phyloP scores from a whole-genome alignment of 305 asterid genomes.

The Fraxinus baroniana region DNA sequence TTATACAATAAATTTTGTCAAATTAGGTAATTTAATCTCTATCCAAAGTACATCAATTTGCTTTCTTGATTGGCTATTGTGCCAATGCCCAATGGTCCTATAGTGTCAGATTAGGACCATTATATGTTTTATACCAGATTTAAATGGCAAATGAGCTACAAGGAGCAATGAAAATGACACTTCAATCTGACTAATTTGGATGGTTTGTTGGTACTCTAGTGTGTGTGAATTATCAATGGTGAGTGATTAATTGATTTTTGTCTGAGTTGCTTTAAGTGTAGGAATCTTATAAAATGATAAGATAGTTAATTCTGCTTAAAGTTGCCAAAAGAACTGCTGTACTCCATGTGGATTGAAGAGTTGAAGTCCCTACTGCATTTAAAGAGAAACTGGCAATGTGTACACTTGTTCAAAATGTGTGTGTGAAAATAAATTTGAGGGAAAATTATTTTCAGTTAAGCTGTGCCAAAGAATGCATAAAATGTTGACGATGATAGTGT shows the following conservation, averaged over 20 bases:
- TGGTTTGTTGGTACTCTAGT: not conserved
- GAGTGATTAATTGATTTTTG: not conserved
- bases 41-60: not conserved
- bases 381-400: not conserved
- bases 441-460: not conserved
- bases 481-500: not conserved
- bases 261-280: not conserved
- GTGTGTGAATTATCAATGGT: not conserved
- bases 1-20: not conserved
- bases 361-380: constrained; percentile 2
- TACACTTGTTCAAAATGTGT: not conserved
- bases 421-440: not conserved
- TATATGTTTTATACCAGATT: not conserved
- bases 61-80: not conserved
- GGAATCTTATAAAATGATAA: constrained; percentile 7
- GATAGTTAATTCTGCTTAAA: not conserved
- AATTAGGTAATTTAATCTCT: not conserved
- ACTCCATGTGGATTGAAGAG: constrained; percentile 1
- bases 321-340: not conserved
- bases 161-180: constrained; percentile 1
- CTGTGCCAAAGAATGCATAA: not conserved
- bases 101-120: constrained; percentile 5
- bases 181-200: not conserved
- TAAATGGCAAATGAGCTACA: not conserved
- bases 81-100: not conserved